Evolutionary conservation across 257 asterid species (phyloP), one percentile per base, ranked within the genome.

Genomic region (Handroanthus guayacan): DNA sequence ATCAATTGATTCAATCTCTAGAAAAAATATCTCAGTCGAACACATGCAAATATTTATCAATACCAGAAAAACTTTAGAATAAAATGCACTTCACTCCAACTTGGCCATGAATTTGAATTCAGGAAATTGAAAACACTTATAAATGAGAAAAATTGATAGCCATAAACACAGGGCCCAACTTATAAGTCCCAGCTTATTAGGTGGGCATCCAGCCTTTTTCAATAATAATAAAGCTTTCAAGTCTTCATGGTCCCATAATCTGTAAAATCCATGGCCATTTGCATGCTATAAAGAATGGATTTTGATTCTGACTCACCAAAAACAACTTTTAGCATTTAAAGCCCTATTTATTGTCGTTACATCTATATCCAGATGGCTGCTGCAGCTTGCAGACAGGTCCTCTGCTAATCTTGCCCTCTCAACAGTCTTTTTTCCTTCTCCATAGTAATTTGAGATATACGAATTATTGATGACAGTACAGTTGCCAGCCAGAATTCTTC

Each of bases 271-370:
- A 34, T 68, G 77, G 47, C 20, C 71, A 81, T n/a, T 55, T 80
- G 74, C 47, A 57, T 69, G 75, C 62, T 47, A 47, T n/a, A 9
- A 13, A 63, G 68, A 36, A 18, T 62, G 55, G 39, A 8, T 47
- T 66, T 20, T 57, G 43, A 62, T 67, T 25, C 37, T 57, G 43
- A 62, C 71, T 25, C 67, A 68, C 57, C 69, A 63, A 36, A 34
- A 76, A 71, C 83, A 83, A 79, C 83, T 83, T 86, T 73, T 83
- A 69, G 78, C 82, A 78, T 76, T 81, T 79, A 83, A 81, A 75
- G 74, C 55, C 50, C 31, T 47, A 54, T 52, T 16, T 52, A 47
- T 50, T 39, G 63, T 34, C 78, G 4, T 74, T 71, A 68, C 50
- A 56, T 13, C 60, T 18, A 78, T 67, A 62, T 43, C 68, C 77